Evolutionary conservation across 2,329 filamentous ascomycete genomes (phyloP), one percentile per base, ranked within the genome.

Genomic region (Salinomyces thailandicus): DNA sequence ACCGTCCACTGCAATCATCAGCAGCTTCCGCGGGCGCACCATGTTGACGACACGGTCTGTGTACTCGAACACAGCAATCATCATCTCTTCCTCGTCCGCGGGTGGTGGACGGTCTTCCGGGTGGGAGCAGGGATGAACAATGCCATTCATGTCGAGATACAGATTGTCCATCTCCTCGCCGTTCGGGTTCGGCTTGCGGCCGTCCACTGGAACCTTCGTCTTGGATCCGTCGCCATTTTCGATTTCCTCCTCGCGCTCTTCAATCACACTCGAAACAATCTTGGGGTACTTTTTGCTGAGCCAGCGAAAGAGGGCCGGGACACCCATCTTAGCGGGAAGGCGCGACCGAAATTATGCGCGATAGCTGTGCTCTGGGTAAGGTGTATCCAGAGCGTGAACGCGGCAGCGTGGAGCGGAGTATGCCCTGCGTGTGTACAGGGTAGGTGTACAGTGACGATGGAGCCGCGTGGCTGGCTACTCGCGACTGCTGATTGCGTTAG

Each of bases 111-210:
- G 77, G 55, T 96, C 89, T 61, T 98, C 91, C 1, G 91, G 91
- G 64, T 98, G 91, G 31, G 89, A 94, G 66, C 91, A 98, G 19
- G 93, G 93, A 68, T 98, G 91, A 24, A 98, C 91, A 49, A 98
- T 98, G 59, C 91, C 93, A 62, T 98, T 98, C 89, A 98, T 96
- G 56, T 98, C 91, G 45, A 98, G 75, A 57, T 98, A 98, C 5
- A 98, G 70, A 55, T 98, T 98, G 65, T 98, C 89, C 55, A 94
- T 84, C 62, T 98, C 91, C 64, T 96, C 89, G 59, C 86, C 86
- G 63, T 98, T 98, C 2, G 93, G 93, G 56, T 98, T 98, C 5
- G 85, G 78, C 26, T 75, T 69, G 5, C 81, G 86, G 8, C 77
- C 79, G 58, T 98, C 86, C 43, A 96, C 76, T 2, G 91, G 91